Conservation (phyloP, 345 rosid species). For the Conringia planisiliqua region DNA sequence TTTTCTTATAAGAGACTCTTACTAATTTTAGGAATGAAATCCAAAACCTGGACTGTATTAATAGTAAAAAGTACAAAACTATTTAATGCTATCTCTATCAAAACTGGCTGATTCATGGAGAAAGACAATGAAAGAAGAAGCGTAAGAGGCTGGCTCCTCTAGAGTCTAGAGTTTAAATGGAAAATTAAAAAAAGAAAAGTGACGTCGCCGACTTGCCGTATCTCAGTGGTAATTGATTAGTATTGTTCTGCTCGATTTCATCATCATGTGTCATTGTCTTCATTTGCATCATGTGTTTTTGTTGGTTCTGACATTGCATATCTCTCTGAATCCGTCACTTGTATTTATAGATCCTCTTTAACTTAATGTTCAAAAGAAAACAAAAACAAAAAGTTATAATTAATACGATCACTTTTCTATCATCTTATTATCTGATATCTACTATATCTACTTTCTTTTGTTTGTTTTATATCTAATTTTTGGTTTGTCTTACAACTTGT, state of each 20-base stretch:
- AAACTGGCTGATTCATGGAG: constrained; percentile 17
- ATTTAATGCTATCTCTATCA: constrained; percentile 3
- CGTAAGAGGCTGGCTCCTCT: not conserved
- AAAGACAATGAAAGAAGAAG: not conserved
- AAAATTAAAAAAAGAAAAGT: not conserved
- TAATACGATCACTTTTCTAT: too few species aligned
- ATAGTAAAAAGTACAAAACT: constrained; percentile 4
- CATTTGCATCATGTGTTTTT: constrained; percentile 25
- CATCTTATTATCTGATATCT: too few species aligned
- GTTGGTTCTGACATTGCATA: constrained; percentile 11
- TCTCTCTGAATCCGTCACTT: not conserved
- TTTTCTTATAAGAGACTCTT: not conserved
- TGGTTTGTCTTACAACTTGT: too few species aligned
- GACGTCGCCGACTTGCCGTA: constrained; percentile 31
- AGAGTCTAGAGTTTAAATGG: not conserved
- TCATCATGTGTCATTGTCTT: constrained; percentile 30
- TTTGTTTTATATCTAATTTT: too few species aligned
- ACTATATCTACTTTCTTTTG: too few species aligned
- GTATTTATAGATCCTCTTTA: constrained; percentile 5
- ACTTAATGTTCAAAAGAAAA: too few species aligned
- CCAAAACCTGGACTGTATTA: not conserved
- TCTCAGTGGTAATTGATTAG: constrained; percentile 26
- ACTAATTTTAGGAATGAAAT: too few species aligned
- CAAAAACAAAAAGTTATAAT: too few species aligned
- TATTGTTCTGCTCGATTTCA: constrained; percentile 8